Percentiles rank a stretch among this genome's conserved stretches.
Conservation (phyloP, 2,329 filamentous ascomycete genomes). For the Bretziella fagacearum region DNA sequence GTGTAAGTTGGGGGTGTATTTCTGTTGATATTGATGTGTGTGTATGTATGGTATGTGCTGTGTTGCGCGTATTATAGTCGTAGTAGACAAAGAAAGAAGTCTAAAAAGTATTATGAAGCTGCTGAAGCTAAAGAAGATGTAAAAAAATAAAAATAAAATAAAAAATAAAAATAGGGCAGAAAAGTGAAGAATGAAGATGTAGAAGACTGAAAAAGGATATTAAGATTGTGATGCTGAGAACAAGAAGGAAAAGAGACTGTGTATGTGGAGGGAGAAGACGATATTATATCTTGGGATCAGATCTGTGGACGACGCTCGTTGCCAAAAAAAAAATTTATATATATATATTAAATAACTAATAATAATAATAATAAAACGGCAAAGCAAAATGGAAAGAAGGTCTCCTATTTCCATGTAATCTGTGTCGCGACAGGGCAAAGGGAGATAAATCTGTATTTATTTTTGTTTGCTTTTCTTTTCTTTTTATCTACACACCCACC, state of each 20-base stretch:
- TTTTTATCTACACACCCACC: too few species aligned
- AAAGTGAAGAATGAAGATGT: not conserved
- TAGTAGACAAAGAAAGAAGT: not conserved
- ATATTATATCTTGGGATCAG: slow-evolving; percentile 8
- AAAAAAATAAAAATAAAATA: slow-evolving; percentile 1
- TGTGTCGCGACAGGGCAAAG: too few species aligned
- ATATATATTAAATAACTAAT: too few species aligned
- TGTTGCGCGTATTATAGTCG: not conserved
- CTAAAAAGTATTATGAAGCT: slow-evolving; percentile 4
- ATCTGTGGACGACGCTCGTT: too few species aligned
- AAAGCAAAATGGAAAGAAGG: too few species aligned
- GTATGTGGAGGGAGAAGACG: slow-evolving; percentile 3
- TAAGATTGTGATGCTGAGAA: not conserved
- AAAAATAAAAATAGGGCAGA: not conserved
- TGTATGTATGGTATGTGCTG: not conserved
- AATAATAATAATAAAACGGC: too few species aligned
- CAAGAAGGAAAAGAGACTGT: not conserved
- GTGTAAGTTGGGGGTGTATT: not conserved
- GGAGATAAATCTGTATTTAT: too few species aligned
- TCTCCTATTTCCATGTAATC: too few species aligned
- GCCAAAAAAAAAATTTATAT: too few species aligned
- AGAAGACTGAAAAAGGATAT: not conserved
- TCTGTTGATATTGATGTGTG: not conserved
- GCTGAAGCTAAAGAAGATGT: slow-evolving; percentile 4
- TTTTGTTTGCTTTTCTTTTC: too few species aligned